Base-by-base conservation (phyloP, 31 red algal genomes). In the Endocladia muricata region DNA sequence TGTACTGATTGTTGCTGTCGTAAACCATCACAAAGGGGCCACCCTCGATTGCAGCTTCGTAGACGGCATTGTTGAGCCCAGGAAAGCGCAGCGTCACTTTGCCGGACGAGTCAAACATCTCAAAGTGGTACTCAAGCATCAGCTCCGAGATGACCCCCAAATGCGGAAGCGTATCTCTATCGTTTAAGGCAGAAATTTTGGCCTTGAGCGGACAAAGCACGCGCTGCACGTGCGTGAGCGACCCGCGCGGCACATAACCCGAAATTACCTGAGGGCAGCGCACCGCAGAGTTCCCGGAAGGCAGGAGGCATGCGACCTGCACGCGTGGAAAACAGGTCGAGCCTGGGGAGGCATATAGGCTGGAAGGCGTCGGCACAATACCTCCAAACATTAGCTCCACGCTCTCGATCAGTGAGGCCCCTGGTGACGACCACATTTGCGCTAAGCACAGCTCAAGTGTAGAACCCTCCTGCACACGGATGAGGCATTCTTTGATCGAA, bases 21-120 rank as follows among this genome's bases (percentile, higher is more conserved):
- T 86, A 76, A 54, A 93, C 68, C 21, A 76, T 86, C 25, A 86
- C 82, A 30, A 70, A 93, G 30, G 89, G 89, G 3, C 89, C 89
- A 26, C 89, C 89, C 61, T 93, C 89, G 26, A 93, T 63, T 44
- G 74, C 79, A 37, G 58, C 49, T 43, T 93, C 80, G 37, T 93
- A 93, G n/a, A 93, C 89, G 26, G 68, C 48, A 15, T 58, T 28
- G 61, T 86, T 86, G 11, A 93, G 68, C 29, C 81, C 82, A 28
- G 81, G 76, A 55, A 93, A 93, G 31, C 66, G 13, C 22, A 93
- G 49, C 41, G 34, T 31, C 3, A 93, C 76, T 55, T 13, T 71
- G 39, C 47, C 41, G 30, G 68, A 77, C n/a, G 48, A 54, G 1
- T 76, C 82, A 54, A 72, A 71, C 55, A 93, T 67, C 41, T 79